These are phyloP conservation scores for Lippia alba DNA, from an alignment of 305 asterid genomes.

Conservation along the genomic window DNA sequence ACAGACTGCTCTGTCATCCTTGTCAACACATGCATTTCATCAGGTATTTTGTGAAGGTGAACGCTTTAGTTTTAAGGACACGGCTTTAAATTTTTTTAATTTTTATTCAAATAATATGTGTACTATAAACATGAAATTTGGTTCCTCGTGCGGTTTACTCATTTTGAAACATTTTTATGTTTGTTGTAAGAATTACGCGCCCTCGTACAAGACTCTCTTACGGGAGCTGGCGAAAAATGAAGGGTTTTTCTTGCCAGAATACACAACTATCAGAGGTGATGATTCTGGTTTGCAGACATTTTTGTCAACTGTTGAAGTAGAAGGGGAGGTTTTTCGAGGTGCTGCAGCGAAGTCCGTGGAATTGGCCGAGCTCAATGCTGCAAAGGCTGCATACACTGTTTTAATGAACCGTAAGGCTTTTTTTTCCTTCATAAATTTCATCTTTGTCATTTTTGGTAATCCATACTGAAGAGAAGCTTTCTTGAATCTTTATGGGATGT, in stretches of 20 bases:
- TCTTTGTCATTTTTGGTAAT: background rate
- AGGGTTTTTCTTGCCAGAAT: conserved; percentile 40
- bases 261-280: conserved; percentile 37
- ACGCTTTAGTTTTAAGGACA: background rate
- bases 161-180: conserved; percentile 1
- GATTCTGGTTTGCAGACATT: conserved; percentile 33
- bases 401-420: conserved; percentile 40
- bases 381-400: conserved; percentile 55
- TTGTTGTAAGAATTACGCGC: conserved; percentile 31
- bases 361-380: conserved; percentile 58
- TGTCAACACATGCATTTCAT: conserved; percentile 40
- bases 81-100: no score
- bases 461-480: background rate
- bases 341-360: conserved; percentile 45
- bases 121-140: background rate
- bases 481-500: background rate
- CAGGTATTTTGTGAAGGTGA: conserved; percentile 37
- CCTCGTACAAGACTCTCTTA: conserved; percentile 45
- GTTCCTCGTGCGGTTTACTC: background rate
- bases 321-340: conserved; percentile 53
- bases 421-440: background rate
- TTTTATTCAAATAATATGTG: background rate
- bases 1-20: conserved; percentile 47
- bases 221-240: conserved; percentile 36
- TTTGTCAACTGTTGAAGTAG: conserved; percentile 46